Evolutionary conservation across 2,329 filamentous ascomycete genomes (phyloP), one percentile per base, ranked within the genome.

Genomic region (Colletotrichum magnum): DNA sequence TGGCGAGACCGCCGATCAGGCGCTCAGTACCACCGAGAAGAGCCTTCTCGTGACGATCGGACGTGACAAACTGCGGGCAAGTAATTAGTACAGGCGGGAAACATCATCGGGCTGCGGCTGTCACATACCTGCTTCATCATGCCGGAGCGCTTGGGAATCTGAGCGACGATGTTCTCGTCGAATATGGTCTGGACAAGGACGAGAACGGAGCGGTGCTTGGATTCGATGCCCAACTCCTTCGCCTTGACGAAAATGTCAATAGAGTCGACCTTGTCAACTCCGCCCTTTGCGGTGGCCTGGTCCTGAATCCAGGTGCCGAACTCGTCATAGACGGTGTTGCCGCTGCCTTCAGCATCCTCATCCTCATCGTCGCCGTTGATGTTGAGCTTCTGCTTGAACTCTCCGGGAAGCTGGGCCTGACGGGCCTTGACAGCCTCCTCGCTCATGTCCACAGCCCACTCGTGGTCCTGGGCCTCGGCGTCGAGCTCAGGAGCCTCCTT

Each of bases 381-480:
- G 76, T 93, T 94, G 73, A 98, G 91, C 79, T 94, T 93, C 79
- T 93, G 92, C 89, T 98, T 97, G 79, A 99, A 92, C 79, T 98
- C 96, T 74, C 91, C 92, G n/a, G 96, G 94, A 59, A 99, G 92
- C 73, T 94, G 92, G 82, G 95, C 93, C 79, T 95, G 94, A 81
- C 96, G 96, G 76, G 95, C 95, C 85, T 93, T 95, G 85, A 98
- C 93, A 73, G 96, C 96, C 80, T 94, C 94, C 80, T 95, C 94
- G 73, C 95, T 98, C 85, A 97, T 96, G 80, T 99, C 96, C 69
- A 98, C 94, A 71, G 95, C 93, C 96, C 96, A 99, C 74, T 97
- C 90, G 72, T 97, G 91, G 73, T 98, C 94, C 81, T 95, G 93
- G 77, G 89, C 87, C 76, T 92, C 89, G 62, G 84, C 81, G 65